phyloP scores from a whole-genome alignment of 2,329 filamentous ascomycete genomes.

The Talaromyces sp. region DNA sequence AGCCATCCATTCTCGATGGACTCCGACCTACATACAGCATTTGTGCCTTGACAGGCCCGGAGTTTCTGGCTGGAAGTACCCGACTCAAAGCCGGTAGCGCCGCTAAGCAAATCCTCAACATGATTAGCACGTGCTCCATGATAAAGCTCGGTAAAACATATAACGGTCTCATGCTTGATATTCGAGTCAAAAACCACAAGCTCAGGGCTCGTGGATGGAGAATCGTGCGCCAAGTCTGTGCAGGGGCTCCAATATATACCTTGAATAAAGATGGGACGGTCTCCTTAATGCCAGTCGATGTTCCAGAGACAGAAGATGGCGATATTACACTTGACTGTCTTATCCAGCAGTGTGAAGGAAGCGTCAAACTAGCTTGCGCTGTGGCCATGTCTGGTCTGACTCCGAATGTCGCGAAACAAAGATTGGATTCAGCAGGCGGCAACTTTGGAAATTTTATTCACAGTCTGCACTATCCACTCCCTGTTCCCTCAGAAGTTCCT shows the following conservation, averaged over 20 bases:
- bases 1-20: neutral
- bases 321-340: neutral
- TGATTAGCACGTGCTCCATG: neutral
- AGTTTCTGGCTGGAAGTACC: neutral
- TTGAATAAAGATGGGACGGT: neutral
- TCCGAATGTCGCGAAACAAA: neutral
- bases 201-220: neutral
- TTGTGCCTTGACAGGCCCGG: neutral
- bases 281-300: neutral
- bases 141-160: neutral
- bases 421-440: neutral
- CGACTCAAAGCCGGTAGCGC: conserved; percentile 5
- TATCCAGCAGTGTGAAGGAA: neutral
- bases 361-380: neutral
- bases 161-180: neutral
- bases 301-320: neutral
- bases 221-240: neutral
- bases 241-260: neutral
- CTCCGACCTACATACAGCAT: neutral
- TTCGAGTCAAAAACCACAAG: neutral
- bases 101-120: conserved; percentile 3
- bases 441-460: neutral
- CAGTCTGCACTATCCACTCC: neutral
- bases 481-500: neutral
- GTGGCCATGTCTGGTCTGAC: neutral